Evolutionary conservation across 2,329 filamentous ascomycete species (phyloP).

Genomic region (Curvularia hawaiiensis): DNA sequence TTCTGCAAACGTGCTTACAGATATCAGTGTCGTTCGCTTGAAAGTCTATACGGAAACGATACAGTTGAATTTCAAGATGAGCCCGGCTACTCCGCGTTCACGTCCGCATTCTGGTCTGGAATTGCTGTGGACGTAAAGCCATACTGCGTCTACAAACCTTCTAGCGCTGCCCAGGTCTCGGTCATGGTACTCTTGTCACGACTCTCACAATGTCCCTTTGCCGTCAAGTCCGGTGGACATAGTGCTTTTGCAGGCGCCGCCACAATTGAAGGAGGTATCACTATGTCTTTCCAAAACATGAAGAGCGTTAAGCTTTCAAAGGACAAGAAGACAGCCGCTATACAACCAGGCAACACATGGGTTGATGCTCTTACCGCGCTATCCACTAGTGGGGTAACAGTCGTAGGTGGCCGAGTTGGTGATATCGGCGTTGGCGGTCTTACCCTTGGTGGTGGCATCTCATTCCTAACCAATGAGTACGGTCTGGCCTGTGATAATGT

Average conservation of each 20-base stretch:
- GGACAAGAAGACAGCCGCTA: constrained; percentile 29
- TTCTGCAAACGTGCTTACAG: background rate
- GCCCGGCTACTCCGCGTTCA: constrained; percentile 19
- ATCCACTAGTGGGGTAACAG: constrained; percentile 25
- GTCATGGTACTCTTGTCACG: constrained; percentile 19
- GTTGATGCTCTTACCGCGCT: constrained; percentile 33
- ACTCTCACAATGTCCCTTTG: constrained; percentile 42
- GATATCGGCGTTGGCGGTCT: constrained; percentile 41
- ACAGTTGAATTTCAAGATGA: constrained; percentile 11
- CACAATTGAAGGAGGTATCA: constrained; percentile 51
- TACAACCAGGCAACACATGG: constrained; percentile 45
- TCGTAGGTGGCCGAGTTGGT: constrained; percentile 37
- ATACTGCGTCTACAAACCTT: constrained; percentile 32
- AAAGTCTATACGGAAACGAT: constrained; percentile 22
- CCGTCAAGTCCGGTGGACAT: constrained; percentile 53
- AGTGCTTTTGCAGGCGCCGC: constrained; percentile 45
- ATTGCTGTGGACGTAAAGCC: constrained; percentile 27
- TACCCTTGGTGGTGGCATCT: constrained; percentile 35
- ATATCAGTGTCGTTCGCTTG: constrained; percentile 25
- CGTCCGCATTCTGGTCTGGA: constrained; percentile 27
- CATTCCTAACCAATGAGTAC: constrained; percentile 23
- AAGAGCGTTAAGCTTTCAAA: constrained; percentile 32
- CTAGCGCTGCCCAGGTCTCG: constrained; percentile 18
- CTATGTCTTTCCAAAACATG: constrained; percentile 47
- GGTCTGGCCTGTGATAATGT: constrained; percentile 28